Evolutionary conservation across 1,139 yeast species (phyloP).

Genomic region (Yamadazyma jaroonii): DNA sequence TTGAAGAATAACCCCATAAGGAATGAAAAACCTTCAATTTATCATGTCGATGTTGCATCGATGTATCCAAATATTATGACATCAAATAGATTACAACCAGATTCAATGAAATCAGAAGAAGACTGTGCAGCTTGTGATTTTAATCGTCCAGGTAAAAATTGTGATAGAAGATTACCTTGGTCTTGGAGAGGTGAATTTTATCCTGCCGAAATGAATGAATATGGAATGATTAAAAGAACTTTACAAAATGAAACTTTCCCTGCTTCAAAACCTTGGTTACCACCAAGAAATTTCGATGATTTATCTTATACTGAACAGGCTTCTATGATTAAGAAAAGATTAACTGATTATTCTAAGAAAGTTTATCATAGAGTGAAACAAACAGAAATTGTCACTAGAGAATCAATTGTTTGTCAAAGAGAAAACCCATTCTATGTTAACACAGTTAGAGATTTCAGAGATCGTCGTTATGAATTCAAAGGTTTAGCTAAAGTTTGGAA

Average conservation of each 20-base stretch:
- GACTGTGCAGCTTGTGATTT: conserved; percentile 98
- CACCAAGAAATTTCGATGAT: conserved; percentile 67
- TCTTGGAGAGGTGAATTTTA: conserved; percentile 97
- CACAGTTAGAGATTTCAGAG: conserved; percentile 93
- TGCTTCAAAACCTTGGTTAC: conserved; percentile 52
- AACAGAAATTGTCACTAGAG: conserved; percentile 82
- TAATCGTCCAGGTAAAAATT: conserved; percentile 88
- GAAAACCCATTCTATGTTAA: conserved; percentile 97
- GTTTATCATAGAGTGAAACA: conserved; percentile 79
- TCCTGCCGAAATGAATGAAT: conserved; percentile 91
- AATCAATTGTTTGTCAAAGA: conserved; percentile 93
- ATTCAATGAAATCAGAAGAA: conserved; percentile 92
- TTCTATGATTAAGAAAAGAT: conserved; percentile 65
- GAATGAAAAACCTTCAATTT: conserved; percentile 78
- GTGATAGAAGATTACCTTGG: conserved; percentile 94
- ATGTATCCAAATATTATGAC: conserved; percentile 99
- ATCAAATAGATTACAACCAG: conserved; percentile 95
- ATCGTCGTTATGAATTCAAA: conserved; percentile 93
- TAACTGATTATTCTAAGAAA: conserved; percentile 83
- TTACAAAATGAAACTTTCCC: conserved; percentile 79
- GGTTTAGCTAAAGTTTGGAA: conserved; percentile 95
- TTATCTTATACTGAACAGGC: conserved; percentile 79
- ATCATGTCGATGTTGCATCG: conserved; percentile 98
- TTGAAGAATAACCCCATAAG: conserved; percentile 64
- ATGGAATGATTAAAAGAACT: conserved; percentile 83